These are phyloP conservation scores for Argentina anserina DNA, from an alignment of 306 rosid genomes.

Conservation along the genomic window DNA sequence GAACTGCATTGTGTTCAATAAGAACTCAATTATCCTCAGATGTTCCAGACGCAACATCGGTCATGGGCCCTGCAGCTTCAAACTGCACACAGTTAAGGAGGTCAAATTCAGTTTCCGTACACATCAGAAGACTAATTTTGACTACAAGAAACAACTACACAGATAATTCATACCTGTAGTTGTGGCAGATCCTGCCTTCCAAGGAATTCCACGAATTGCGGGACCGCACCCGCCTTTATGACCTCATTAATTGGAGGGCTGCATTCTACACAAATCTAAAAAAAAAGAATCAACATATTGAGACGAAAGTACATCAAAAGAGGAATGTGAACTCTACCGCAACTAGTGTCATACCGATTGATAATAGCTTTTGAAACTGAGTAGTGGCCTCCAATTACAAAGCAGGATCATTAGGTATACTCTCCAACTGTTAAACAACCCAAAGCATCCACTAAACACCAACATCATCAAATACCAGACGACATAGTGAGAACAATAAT, in stretches of 20 bases:
- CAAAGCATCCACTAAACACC: constrained; percentile 6
- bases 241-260: constrained; percentile 67
- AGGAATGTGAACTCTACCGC: too few relatives aligned
- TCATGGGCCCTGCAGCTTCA: constrained; percentile 75
- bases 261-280: constrained; percentile 30
- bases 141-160: neutral
- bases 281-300: neutral
- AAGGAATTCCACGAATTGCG: constrained; percentile 60
- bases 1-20: constrained; percentile 61
- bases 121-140: neutral
- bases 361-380: constrained; percentile 52
- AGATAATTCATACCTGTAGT: constrained; percentile 36
- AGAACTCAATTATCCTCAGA: constrained; percentile 58
- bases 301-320: neutral
- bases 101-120: neutral
- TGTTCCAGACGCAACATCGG: constrained; percentile 59
- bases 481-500: neutral
- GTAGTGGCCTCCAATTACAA: constrained; percentile 61
- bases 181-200: constrained; percentile 47
- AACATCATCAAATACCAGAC: neutral
- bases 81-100: constrained; percentile 35
- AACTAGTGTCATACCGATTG: constrained; percentile 41
- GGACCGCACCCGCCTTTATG: constrained; percentile 50
- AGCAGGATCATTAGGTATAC: constrained; percentile 51
- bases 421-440: constrained; percentile 40